A percentile compares a stretch with the other conserved stretches of the same genome.
Conservation (phyloP, 2,329 filamentous ascomycete species). For the Pezicula carpinea region DNA sequence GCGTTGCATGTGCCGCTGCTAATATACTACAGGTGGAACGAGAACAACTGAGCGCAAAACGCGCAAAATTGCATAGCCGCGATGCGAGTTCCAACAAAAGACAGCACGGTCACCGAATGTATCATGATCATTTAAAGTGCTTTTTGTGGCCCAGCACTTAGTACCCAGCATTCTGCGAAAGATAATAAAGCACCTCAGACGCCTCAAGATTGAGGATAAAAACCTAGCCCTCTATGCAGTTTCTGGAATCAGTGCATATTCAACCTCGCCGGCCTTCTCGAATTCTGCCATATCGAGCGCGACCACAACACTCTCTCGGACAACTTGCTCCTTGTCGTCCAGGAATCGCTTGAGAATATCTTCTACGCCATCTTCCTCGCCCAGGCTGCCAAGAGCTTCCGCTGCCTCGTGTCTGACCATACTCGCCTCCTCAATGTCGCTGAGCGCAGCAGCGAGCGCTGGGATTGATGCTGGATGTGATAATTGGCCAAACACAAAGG, state of each 20-base stretch:
- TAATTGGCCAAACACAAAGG: conserved; percentile 96
- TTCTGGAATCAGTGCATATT: conserved; percentile 88
- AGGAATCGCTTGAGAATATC: conserved; percentile 78
- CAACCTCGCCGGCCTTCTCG: conserved; percentile 80
- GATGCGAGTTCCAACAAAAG: conserved; percentile 1
- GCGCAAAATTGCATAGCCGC: too few species aligned
- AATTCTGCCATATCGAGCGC: conserved; percentile 98
- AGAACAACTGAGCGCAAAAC: conserved; percentile 30
- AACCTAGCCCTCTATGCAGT: conserved; percentile 20
- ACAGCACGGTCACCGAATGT: background rate
- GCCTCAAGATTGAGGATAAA: conserved; percentile 1
- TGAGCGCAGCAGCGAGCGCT: conserved; percentile 72
- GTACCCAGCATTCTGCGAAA: conserved; percentile 20
- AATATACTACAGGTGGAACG: conserved; percentile 27
- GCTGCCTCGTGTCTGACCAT: conserved; percentile 99
- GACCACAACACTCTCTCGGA: conserved; percentile 90
- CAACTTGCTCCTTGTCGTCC: conserved; percentile 86
- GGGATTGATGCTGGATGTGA: conserved; percentile 96
- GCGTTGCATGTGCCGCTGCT: conserved; percentile 2
- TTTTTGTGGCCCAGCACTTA: conserved; percentile 28
- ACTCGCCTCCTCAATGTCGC: conserved; percentile 75
- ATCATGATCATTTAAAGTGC: conserved; percentile 11
- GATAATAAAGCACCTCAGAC: background rate
- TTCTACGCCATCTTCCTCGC: conserved; percentile 90
- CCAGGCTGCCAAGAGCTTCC: conserved; percentile 89